Percentiles rank a stretch among this genome's conserved stretches.
These are phyloP conservation scores for Microbotryomycetes sp. DNA, from an alignment of 1,284 basidiomycete species.

Conservation along the genomic window DNA sequence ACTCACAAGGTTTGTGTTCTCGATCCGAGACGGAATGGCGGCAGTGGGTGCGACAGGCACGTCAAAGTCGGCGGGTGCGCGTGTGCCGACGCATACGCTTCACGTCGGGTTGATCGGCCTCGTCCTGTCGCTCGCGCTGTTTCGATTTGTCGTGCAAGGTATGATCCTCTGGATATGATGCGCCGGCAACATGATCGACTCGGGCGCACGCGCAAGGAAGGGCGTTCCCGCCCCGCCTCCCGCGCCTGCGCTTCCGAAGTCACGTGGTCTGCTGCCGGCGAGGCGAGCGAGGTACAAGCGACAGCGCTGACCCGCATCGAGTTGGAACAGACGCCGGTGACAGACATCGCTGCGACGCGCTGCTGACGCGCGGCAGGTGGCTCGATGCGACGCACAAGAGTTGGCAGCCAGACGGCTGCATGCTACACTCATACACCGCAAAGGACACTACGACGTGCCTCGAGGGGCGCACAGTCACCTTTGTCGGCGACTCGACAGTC, in stretches of 20 bases:
- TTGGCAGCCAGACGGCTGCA: constrained; percentile 83
- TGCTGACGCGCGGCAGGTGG: constrained; percentile 70
- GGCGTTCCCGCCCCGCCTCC: neutral
- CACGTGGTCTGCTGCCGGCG: neutral
- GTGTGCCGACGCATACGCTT: neutral
- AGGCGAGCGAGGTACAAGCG: neutral
- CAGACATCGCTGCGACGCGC: constrained; percentile 60
- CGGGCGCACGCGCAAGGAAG: neutral
- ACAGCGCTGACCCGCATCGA: neutral
- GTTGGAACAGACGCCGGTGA: constrained; percentile 57
- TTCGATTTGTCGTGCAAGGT: constrained; percentile 9
- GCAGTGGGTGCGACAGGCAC: neutral
- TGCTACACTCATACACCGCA: constrained; percentile 57
- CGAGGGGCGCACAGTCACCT: constrained; percentile 49
- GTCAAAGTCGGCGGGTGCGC: neutral
- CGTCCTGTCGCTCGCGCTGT: neutral
- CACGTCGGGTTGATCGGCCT: neutral
- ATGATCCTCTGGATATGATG: neutral
- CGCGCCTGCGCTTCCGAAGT: neutral
- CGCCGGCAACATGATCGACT: neutral
- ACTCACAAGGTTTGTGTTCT: constrained; percentile 1
- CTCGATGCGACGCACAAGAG: constrained; percentile 54
- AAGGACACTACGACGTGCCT: constrained; percentile 47
- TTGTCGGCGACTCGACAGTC: constrained; percentile 78
- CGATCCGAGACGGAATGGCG: neutral